phyloP scores from a whole-genome alignment of 1,284 basidiomycete species.

The Marasmius sp. region DNA sequence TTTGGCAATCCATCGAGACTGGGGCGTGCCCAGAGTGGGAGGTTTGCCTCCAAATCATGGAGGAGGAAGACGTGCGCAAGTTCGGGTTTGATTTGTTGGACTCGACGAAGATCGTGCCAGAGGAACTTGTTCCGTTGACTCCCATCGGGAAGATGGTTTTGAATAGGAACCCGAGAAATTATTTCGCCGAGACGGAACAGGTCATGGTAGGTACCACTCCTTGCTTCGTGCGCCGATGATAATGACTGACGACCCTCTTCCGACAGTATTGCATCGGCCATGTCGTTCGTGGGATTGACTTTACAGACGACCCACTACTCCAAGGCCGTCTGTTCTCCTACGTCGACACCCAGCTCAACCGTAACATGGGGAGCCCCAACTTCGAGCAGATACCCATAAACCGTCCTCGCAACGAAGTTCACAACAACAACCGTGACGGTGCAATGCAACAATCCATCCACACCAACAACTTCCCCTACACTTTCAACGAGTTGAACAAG shows the following conservation, averaged over 20 bases:
- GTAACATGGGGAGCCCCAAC: conserved; percentile 7
- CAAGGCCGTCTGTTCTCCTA: conserved; percentile 10
- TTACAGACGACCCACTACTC: conserved; percentile 7
- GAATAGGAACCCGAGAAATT: conserved; percentile 6
- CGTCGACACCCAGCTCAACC: conserved; percentile 9
- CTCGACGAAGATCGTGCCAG: conserved; percentile 7
- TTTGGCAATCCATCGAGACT: conserved; percentile 18
- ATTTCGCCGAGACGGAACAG: conserved; percentile 10
- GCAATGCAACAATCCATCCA: conserved; percentile 4
- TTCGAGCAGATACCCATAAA: conserved; percentile 9
- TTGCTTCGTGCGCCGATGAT: neutral
- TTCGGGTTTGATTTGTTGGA: conserved; percentile 8
- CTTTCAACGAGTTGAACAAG: neutral
- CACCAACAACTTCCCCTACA: conserved; percentile 4
- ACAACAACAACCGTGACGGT: conserved; percentile 10
- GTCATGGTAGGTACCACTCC: conserved; percentile 5
- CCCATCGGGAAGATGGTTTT: conserved; percentile 7
- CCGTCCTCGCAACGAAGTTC: neutral
- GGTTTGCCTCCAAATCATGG: conserved; percentile 4
- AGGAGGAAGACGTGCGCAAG: conserved; percentile 5
- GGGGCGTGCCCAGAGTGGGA: conserved; percentile 20
- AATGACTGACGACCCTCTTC: neutral
- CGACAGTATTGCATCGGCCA: neutral
- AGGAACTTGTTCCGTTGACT: conserved; percentile 2
- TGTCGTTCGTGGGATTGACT: conserved; percentile 7